Evolutionary conservation across 257 asterid genomes (phyloP).

Genomic region (Orobanche coerulescens): DNA sequence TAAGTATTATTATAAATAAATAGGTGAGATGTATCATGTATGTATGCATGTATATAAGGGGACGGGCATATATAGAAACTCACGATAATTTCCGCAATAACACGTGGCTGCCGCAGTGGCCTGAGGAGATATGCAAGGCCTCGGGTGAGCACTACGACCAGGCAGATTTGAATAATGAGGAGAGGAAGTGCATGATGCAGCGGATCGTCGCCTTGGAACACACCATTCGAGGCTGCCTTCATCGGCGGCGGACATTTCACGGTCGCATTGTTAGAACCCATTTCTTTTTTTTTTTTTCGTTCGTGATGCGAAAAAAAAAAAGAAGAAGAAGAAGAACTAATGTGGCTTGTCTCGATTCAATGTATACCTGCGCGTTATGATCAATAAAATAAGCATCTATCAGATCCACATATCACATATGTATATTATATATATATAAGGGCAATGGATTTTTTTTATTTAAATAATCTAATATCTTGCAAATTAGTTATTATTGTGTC

Average conservation of each 20-base stretch:
- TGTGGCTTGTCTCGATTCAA: conserved; percentile 2
- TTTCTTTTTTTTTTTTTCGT: not conserved
- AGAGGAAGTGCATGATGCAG: conserved; percentile 68
- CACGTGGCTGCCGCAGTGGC: conserved; percentile 76
- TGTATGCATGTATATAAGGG: not conserved
- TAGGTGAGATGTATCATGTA: not conserved
- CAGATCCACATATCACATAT: too few species aligned
- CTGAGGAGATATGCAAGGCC: conserved; percentile 47
- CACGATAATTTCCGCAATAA: conserved; percentile 72
- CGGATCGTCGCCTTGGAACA: conserved; percentile 74
- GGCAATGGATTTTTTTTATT: too few species aligned
- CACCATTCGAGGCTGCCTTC: conserved; percentile 73
- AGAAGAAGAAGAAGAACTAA: too few species aligned
- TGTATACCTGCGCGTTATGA: conserved; percentile 11
- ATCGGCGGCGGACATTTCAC: conserved; percentile 41
- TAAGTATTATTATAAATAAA: too few species aligned
- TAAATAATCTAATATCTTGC: too few species aligned
- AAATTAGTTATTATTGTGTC: too few species aligned
- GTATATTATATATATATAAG: too few species aligned
- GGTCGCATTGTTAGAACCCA: conserved; percentile 41
- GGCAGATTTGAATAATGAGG: conserved; percentile 52
- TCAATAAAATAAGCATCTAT: too few species aligned
- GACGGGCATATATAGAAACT: conserved; percentile 20
- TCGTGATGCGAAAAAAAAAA: not conserved
- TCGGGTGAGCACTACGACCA: conserved; percentile 57